Percentiles rank a stretch among this genome's conserved stretches.
phyloP scores from a whole-genome alignment of 768 basidiomycete species.

The Suillus weaverae region DNA sequence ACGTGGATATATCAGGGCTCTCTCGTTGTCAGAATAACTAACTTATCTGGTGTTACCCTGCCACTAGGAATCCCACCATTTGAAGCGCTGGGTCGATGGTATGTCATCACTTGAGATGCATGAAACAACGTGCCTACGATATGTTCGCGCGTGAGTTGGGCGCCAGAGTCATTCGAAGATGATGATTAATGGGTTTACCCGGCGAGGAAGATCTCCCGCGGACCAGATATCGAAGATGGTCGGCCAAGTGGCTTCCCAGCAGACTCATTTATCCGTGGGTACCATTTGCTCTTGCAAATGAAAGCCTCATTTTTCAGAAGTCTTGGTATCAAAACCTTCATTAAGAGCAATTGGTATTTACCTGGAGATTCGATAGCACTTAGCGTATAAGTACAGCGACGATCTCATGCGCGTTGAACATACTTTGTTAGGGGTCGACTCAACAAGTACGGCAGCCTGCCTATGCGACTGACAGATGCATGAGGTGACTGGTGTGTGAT shows the following conservation, averaged over 20 bases:
- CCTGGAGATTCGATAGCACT: not conserved
- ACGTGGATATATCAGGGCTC: not conserved
- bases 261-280: not conserved
- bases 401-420: not conserved
- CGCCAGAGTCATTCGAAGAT: not conserved
- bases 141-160: not conserved
- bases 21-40: not conserved
- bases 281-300: not conserved
- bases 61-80: not conserved
- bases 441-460: not conserved
- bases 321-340: not conserved
- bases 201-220: not conserved
- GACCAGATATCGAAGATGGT: not conserved
- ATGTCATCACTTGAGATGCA: not conserved
- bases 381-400: not conserved
- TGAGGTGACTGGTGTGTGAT: not conserved
- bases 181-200: not conserved
- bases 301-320: not conserved
- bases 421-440: not conserved
- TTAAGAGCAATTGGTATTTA: not conserved
- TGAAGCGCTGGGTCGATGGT: not conserved
- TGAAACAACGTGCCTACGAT: not conserved
- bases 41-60: not conserved
- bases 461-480: not conserved
- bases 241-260: not conserved